Evolutionary conservation across 192 early-diverging fungal genomes (phyloP).

Genomic region (Mortierella antarctica): DNA sequence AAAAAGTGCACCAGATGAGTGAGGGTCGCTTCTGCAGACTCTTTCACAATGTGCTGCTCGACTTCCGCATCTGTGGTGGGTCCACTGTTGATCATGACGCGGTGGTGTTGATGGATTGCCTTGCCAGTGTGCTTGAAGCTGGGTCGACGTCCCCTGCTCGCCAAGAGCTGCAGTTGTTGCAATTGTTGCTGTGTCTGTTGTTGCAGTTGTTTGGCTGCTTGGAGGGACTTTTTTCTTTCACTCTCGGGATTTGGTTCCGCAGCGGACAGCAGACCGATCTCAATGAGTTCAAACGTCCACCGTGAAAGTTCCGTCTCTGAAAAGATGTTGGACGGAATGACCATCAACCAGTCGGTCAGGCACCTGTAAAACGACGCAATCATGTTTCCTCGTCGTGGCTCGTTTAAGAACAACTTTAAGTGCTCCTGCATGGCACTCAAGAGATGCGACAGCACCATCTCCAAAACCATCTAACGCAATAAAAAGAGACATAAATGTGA

Average conservation of each 20-base stretch:
- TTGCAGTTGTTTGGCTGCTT: constrained; percentile 27
- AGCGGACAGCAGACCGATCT: constrained; percentile 57
- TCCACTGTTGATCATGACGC: constrained; percentile 43
- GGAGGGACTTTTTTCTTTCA: constrained; percentile 29
- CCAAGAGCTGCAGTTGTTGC: constrained; percentile 2
- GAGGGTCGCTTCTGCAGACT: constrained; percentile 75
- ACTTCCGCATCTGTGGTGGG: constrained; percentile 20
- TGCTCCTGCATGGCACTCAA: constrained; percentile 77
- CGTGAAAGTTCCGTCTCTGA: constrained; percentile 70
- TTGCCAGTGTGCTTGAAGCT: constrained; percentile 40
- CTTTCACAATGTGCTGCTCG: constrained; percentile 56
- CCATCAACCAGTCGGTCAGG: constrained; percentile 83
- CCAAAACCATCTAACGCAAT: constrained; percentile 53
- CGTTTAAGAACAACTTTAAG: constrained; percentile 57
- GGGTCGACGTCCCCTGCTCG: constrained; percentile 24
- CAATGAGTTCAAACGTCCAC: constrained; percentile 79
- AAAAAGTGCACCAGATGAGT: constrained; percentile 79
- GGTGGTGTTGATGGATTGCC: constrained; percentile 42
- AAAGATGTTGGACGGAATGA: constrained; percentile 67
- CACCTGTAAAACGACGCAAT: constrained; percentile 76
- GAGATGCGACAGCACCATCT: constrained; percentile 72
- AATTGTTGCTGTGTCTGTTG: constrained; percentile 17
- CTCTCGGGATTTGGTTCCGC: constrained; percentile 37
- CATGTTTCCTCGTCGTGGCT: constrained; percentile 56
- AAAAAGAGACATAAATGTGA: not conserved